Evolutionary conservation across 2,329 filamentous ascomycete species (phyloP).

Genomic region (Claviceps quebecensis): DNA sequence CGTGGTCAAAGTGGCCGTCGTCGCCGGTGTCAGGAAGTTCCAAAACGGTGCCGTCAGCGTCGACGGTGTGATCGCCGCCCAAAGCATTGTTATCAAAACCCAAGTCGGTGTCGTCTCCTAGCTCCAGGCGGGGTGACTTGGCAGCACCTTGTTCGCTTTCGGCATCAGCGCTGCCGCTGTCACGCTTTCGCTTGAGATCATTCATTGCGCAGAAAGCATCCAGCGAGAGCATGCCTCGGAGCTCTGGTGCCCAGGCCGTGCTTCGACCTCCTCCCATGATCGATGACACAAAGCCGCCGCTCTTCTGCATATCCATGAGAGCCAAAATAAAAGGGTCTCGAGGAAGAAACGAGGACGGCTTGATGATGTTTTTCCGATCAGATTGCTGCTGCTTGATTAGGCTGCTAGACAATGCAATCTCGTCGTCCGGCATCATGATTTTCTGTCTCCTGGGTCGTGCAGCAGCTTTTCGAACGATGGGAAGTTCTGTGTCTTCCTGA

Average conservation of each 20-base stretch:
- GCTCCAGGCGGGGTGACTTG: constrained; percentile 56
- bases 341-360: constrained; percentile 68
- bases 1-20: constrained; percentile 30
- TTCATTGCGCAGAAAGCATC: constrained; percentile 63
- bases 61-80: constrained; percentile 38
- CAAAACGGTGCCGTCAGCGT: constrained; percentile 46
- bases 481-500: constrained; percentile 40
- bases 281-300: constrained; percentile 75
- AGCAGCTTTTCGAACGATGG: constrained; percentile 51
- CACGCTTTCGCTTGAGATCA: constrained; percentile 86
- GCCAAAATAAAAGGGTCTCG: constrained; percentile 77
- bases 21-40: constrained; percentile 45
- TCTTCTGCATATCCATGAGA: constrained; percentile 83
- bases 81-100: constrained; percentile 30
- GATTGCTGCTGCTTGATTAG: constrained; percentile 79
- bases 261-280: constrained; percentile 71
- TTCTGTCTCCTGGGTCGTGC: constrained; percentile 66
- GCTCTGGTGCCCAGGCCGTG: constrained; percentile 76
- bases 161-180: constrained; percentile 72
- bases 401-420: constrained; percentile 61
- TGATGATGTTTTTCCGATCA: constrained; percentile 76
- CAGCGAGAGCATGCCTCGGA: constrained; percentile 81
- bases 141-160: constrained; percentile 49
- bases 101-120: constrained; percentile 51
- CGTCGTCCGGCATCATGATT: constrained; percentile 65